A percentile compares a stretch with the other conserved stretches of the same genome.
Evolutionary conservation across 2,329 filamentous ascomycete species (phyloP).

Genomic region (Purpureocillium takamizusanense): DNA sequence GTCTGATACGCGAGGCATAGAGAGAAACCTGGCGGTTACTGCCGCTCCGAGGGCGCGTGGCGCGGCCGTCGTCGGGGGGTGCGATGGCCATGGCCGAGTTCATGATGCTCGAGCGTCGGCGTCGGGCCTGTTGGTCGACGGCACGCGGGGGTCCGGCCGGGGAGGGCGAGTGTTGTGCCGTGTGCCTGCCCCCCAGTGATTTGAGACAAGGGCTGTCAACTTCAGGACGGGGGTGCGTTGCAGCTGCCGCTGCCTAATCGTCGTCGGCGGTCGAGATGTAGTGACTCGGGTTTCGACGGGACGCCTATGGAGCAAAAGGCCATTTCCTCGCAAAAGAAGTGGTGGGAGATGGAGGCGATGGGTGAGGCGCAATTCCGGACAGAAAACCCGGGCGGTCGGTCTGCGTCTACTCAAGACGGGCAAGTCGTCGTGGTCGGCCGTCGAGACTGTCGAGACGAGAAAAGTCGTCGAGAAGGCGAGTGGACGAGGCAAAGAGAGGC

Average conservation of each 20-base stretch:
- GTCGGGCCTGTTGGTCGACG: slow-evolving; percentile 4
- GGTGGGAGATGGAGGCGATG: not conserved
- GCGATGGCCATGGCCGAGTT: slow-evolving; percentile 10
- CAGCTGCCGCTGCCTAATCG: not conserved
- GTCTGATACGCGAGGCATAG: slow-evolving; percentile 13
- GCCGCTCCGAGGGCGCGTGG: slow-evolving; percentile 6
- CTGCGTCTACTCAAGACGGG: too few species aligned
- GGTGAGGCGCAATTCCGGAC: too few species aligned
- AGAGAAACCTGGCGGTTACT: slow-evolving; percentile 12
- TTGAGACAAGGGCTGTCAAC: not conserved
- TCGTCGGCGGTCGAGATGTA: slow-evolving; percentile 2
- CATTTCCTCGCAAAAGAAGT: slow-evolving; percentile 6
- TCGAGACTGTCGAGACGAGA: too few species aligned
- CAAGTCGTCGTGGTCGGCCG: not conserved
- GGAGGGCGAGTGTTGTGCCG: not conserved
- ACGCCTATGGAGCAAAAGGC: slow-evolving; percentile 5
- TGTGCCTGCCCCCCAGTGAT: not conserved
- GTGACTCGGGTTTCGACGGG: slow-evolving; percentile 2
- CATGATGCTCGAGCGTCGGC: slow-evolving; percentile 6
- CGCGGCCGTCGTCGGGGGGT: slow-evolving; percentile 6
- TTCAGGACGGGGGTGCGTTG: not conserved
- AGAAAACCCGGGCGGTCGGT: too few species aligned
- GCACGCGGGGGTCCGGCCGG: slow-evolving; percentile 3
- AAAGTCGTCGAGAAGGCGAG: too few species aligned
- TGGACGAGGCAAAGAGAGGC: too few species aligned